These are phyloP conservation scores for Dictyostelium intermedium DNA, from an alignment of 78 protist species.

Conservation along the genomic window DNA sequence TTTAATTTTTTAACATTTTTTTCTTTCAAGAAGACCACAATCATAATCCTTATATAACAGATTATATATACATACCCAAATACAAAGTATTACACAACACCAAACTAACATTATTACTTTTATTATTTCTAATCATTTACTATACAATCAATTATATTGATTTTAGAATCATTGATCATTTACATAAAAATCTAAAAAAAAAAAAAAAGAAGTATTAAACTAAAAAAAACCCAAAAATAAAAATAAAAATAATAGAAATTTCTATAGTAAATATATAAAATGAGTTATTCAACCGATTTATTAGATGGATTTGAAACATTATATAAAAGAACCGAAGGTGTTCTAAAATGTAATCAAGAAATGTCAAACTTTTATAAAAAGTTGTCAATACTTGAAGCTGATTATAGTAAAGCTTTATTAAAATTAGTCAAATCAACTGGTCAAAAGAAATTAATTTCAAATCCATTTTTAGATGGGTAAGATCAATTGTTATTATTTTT, in stretches of 20 bases:
- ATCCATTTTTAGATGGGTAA: constrained; percentile 68
- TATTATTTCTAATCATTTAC: too few relatives aligned
- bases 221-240: not conserved
- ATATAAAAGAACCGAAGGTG: constrained; percentile 80
- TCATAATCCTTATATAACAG: too few relatives aligned
- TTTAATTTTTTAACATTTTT: too few relatives aligned
- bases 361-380: constrained; percentile 61
- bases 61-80: too few relatives aligned
- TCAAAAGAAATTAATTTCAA: constrained; percentile 56
- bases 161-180: too few relatives aligned
- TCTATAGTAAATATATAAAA: constrained; percentile 24
- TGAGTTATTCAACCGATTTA: constrained; percentile 64
- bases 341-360: constrained; percentile 60
- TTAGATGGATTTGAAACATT: constrained; percentile 64
- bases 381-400: constrained; percentile 52
- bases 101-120: too few relatives aligned
- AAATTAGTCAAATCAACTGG: constrained; percentile 76
- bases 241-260: not conserved
- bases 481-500: not conserved
- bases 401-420: constrained; percentile 40
- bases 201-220: not conserved
- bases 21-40: too few relatives aligned
- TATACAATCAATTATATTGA: too few relatives aligned
- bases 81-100: too few relatives aligned
- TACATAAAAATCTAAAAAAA: too few relatives aligned